Percentiles rank a stretch among this genome's conserved stretches.
Conservation (phyloP, 2,329 filamentous ascomycete genomes). For the Talaromyces rugulosus region DNA sequence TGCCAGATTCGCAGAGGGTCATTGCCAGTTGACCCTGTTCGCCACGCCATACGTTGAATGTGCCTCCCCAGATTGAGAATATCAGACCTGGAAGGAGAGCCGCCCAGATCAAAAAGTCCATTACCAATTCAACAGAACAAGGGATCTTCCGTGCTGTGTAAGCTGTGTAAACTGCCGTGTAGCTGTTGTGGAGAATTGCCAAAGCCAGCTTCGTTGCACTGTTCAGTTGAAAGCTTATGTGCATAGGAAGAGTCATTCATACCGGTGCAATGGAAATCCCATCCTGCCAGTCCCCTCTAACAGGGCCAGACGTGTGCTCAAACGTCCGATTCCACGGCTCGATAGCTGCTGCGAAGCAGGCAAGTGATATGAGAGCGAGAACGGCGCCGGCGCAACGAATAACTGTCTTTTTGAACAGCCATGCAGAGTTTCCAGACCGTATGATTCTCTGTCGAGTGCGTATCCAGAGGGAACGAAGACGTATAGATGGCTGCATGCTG, state of each 20-base stretch:
- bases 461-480: slow-evolving; percentile 9
- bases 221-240: background rate
- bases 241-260: background rate
- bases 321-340: slow-evolving; percentile 25
- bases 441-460: slow-evolving; percentile 3
- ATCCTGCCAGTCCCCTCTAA: slow-evolving; percentile 28
- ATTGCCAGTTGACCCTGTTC: slow-evolving; percentile 7
- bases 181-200: slow-evolving; percentile 18
- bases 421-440: slow-evolving; percentile 6
- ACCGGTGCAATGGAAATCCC: slow-evolving; percentile 25
- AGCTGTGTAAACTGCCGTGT: slow-evolving; percentile 16
- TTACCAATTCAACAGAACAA: slow-evolving; percentile 7
- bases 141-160: slow-evolving; percentile 5
- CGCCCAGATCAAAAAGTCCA: slow-evolving; percentile 17
- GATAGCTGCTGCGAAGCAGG: slow-evolving; percentile 25
- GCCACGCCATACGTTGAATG: slow-evolving; percentile 26
- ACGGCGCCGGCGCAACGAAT: slow-evolving; percentile 18
- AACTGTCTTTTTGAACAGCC: slow-evolving; percentile 15
- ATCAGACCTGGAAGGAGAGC: slow-evolving; percentile 19
- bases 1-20: slow-evolving; percentile 19
- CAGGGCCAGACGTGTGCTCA: slow-evolving; percentile 21
- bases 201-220: slow-evolving; percentile 14
- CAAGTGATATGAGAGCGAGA: slow-evolving; percentile 21
- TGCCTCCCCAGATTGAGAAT: slow-evolving; percentile 24
- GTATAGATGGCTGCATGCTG: background rate